A percentile compares a stretch with the other conserved stretches of the same genome.
Conservation (phyloP, 768 basidiomycete genomes). For the Leccinum ochraceum region DNA sequence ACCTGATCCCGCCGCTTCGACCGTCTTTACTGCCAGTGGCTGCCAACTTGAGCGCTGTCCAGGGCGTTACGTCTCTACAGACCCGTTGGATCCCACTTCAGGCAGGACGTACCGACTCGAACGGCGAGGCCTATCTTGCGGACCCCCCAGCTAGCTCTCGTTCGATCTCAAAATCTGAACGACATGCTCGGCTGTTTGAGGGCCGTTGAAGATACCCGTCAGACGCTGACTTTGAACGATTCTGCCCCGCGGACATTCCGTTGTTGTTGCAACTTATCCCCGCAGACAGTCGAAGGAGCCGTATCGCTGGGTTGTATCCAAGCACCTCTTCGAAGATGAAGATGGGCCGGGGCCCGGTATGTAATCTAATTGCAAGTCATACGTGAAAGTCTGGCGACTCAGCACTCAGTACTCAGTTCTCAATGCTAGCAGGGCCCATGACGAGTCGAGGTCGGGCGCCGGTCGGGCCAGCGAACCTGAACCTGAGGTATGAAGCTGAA, state of each 20-base stretch:
- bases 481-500: neutral
- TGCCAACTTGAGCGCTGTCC: neutral
- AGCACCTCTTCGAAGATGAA: neutral
- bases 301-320: neutral
- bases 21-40: neutral
- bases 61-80: neutral
- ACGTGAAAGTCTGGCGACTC: neutral
- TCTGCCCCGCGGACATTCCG: constrained; percentile 3
- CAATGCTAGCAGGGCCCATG: neutral
- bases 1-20: constrained; percentile 4
- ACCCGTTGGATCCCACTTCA: neutral
- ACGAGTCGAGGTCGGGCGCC: neutral
- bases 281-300: neutral
- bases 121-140: neutral
- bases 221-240: neutral
- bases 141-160: neutral
- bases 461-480: neutral
- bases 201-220: neutral
- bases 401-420: neutral
- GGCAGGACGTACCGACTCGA: neutral
- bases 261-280: neutral
- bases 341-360: neutral
- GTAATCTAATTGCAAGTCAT: neutral
- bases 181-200: constrained; percentile 7
- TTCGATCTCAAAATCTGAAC: neutral